Base-by-base conservation (phyloP, 371 early-diverging fungal species). In the Mortierella sp. region DNA sequence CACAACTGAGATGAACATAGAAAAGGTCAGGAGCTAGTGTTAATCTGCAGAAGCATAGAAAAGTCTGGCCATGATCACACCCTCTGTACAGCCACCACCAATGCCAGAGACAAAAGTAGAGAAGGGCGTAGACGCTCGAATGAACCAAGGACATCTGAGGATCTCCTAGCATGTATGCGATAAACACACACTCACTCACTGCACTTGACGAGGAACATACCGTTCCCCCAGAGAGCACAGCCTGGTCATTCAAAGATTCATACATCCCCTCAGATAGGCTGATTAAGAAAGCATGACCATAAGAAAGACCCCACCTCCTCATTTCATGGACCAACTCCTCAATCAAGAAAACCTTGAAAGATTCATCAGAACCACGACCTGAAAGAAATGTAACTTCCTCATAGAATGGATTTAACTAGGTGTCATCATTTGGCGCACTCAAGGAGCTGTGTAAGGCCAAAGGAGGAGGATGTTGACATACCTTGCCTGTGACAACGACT, bases 321-420 rank as follows among this genome's bases (percentile, higher is more conserved):
- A 43, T 68, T 61, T 47, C 69, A 60, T 54, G 64, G 28, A 56
- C 58, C 74, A 68, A 74, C 74, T 64, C 64, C 26, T 68, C 69
- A 64, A 47, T 57, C 74, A 74, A 69, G 74, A 74, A 74, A 74
- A 74, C 74, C 74, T 69, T 61, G 69, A 74, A 61, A 69, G 69
- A 68, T 51, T 74, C 53, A 64, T 64, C 74, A 64, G 30, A 23
- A 14, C 34, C 64, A 45, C 45, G 53, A 46, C 64, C 69, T 52
- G 56, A 63, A 64, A 63, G 69, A 50, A 34, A 64, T 74, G 74
- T 74, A 68, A 69, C 74, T 28, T 52, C 74, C 57, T 74, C 74
- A 64, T 74, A 74, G 74, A 74, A 74, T 74, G 74, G 74, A 74
- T 74, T 68, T 74, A 74, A 74, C 74, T 74, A 68, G 69, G 57